A percentile compares a stretch with the other conserved stretches of the same genome.
phyloP scores from a whole-genome alignment of 345 rosid species.

The Turnera subulata region DNA sequence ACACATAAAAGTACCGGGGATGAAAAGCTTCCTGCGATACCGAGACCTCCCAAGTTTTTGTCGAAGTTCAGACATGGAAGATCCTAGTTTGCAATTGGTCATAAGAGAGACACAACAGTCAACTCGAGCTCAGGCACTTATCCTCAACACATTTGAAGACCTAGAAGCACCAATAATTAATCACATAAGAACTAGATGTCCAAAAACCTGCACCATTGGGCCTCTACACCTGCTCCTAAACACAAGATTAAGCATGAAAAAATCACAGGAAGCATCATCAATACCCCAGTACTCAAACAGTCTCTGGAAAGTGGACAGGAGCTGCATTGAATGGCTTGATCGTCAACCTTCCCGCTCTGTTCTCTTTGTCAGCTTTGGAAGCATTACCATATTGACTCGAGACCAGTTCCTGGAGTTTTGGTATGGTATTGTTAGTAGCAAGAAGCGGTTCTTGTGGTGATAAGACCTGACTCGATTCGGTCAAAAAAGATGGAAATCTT shows the following conservation, averaged over 20 bases:
- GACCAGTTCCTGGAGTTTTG: constrained; percentile 38
- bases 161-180: constrained; percentile 49
- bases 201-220: too few species aligned
- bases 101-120: too few species aligned
- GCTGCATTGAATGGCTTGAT: too few species aligned
- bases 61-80: constrained; percentile 19
- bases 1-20: constrained; percentile 37
- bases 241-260: constrained; percentile 13
- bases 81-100: constrained; percentile 15
- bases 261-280: background rate
- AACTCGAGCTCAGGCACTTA: too few species aligned
- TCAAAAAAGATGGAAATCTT: too few species aligned
- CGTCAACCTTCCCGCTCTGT: constrained; percentile 31
- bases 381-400: constrained; percentile 11
- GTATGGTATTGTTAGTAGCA: constrained; percentile 47
- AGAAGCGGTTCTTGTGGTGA: too few species aligned
- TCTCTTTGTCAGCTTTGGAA: constrained; percentile 48
- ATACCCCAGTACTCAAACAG: constrained; percentile 12
- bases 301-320: too few species aligned
- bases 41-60: constrained; percentile 53
- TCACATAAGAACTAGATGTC: constrained; percentile 34
- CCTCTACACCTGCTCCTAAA: constrained; percentile 34
- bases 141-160: constrained; percentile 61
- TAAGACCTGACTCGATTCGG: too few species aligned
- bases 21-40: constrained; percentile 39